Percentiles rank a stretch among this genome's conserved stretches.
phyloP scores from a whole-genome alignment of 2,329 filamentous ascomycete species.

The Verticillium albo-atrum region DNA sequence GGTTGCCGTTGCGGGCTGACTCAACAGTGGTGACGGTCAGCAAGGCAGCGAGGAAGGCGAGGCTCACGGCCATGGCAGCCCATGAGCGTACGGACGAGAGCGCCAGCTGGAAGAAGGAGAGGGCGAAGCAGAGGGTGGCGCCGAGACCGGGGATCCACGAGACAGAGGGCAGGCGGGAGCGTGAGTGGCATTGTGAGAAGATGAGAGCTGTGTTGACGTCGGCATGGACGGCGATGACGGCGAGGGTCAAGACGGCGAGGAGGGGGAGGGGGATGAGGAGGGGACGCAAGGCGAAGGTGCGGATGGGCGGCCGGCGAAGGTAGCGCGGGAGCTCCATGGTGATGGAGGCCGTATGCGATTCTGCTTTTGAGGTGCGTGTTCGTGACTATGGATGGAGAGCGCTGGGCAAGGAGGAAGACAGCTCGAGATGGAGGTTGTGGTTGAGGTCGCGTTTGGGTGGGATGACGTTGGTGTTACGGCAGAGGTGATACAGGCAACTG shows the following conservation, averaged over 20 bases:
- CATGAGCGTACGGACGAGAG: constrained; percentile 33
- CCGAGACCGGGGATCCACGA: constrained; percentile 38
- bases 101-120: constrained; percentile 44
- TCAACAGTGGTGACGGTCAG: constrained; percentile 46
- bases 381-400: not conserved
- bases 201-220: constrained; percentile 48
- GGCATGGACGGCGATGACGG: constrained; percentile 37
- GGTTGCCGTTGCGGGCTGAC: constrained; percentile 31
- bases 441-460: not conserved
- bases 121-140: constrained; percentile 42
- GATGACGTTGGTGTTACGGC: not conserved
- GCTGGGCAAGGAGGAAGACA: not conserved
- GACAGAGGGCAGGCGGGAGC: constrained; percentile 37
- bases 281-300: constrained; percentile 46
- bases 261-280: constrained; percentile 46
- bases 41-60: constrained; percentile 41
- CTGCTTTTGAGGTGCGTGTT: not conserved
- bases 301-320: constrained; percentile 34
- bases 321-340: not conserved
- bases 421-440: not conserved
- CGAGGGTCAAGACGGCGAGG: constrained; percentile 36
- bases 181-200: constrained; percentile 49
- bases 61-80: constrained; percentile 35
- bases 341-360: not conserved
- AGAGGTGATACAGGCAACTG: not conserved